A percentile compares a stretch with the other conserved stretches of the same genome.
These are phyloP conservation scores for Claviceps cyperi DNA, from an alignment of 2,329 filamentous ascomycete species.

Conservation along the genomic window DNA sequence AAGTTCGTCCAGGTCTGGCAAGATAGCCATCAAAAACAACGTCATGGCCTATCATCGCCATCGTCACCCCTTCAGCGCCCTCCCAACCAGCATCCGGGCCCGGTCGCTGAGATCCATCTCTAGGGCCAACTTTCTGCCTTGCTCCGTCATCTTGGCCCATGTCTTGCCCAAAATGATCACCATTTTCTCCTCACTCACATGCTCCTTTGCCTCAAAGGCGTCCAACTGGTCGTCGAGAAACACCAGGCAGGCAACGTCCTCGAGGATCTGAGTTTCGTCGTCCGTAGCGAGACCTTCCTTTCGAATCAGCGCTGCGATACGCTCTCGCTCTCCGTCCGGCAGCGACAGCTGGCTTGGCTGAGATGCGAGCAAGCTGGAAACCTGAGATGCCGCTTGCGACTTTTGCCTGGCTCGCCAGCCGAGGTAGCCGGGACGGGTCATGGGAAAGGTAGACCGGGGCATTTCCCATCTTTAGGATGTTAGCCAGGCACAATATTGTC, in stretches of 20 bases:
- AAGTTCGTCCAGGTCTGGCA: too few species aligned
- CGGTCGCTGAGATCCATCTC: constrained; percentile 49
- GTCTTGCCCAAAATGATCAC: constrained; percentile 57
- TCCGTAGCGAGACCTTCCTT: constrained; percentile 56
- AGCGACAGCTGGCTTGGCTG: constrained; percentile 23
- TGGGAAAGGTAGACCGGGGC: constrained; percentile 57
- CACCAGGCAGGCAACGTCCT: constrained; percentile 77
- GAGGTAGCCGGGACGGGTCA: constrained; percentile 62
- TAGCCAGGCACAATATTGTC: not conserved
- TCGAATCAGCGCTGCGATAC: constrained; percentile 57
- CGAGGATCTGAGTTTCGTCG: constrained; percentile 56
- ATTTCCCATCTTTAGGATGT: constrained; percentile 54
- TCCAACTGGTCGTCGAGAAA: constrained; percentile 83
- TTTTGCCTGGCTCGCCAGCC: constrained; percentile 66
- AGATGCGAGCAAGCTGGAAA: constrained; percentile 39
- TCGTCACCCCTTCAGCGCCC: constrained; percentile 33
- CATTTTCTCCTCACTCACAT: constrained; percentile 63
- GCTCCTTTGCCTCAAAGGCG: constrained; percentile 52
- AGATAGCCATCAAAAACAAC: too few species aligned
- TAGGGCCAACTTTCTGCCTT: constrained; percentile 49
- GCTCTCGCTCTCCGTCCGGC: constrained; percentile 35
- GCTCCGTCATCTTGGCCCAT: constrained; percentile 59
- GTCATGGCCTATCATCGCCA: not conserved
- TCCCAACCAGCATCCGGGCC: constrained; percentile 45
- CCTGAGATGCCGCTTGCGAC: constrained; percentile 40